Percentiles rank a stretch among this genome's conserved stretches.
These are phyloP conservation scores for Apiospora phragmitis DNA, from an alignment of 2,329 filamentous ascomycete species.

Conservation along the genomic window DNA sequence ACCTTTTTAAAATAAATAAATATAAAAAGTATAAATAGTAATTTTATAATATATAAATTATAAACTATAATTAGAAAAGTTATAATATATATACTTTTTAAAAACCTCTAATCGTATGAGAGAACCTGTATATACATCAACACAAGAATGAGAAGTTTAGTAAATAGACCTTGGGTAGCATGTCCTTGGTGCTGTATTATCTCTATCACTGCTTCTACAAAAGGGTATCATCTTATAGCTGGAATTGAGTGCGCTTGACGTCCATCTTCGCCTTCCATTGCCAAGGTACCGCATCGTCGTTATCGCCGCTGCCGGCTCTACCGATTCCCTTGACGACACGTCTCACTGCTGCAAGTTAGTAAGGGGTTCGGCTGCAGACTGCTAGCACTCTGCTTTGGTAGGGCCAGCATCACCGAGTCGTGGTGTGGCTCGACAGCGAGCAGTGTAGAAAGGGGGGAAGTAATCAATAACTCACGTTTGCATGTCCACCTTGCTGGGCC, in stretches of 20 bases:
- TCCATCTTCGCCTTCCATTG: conserved; percentile 97
- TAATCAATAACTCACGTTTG: background rate
- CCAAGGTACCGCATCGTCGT: conserved; percentile 83
- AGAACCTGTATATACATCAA: too few relatives aligned
- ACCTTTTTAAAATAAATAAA: too few relatives aligned
- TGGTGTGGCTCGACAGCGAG: conserved; percentile 37
- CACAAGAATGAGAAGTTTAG: background rate
- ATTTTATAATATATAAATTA: too few relatives aligned
- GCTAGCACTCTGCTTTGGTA: background rate
- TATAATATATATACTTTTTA: too few relatives aligned
- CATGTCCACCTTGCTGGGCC: conserved; percentile 54
- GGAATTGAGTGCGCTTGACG: conserved; percentile 90
- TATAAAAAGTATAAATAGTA: too few relatives aligned
- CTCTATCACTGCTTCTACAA: background rate
- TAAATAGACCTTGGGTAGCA: background rate
- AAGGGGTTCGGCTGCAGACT: conserved; percentile 56
- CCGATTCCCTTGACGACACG: conserved; percentile 88
- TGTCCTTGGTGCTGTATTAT: background rate
- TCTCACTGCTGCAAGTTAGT: conserved; percentile 39
- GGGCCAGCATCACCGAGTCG: background rate
- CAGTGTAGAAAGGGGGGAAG: conserved; percentile 41
- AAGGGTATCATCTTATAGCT: conserved; percentile 48
- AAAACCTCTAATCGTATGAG: too few relatives aligned
- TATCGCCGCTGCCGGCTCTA: conserved; percentile 60
- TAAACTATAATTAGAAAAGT: too few relatives aligned